Percentiles rank a stretch among this genome's conserved stretches.
phyloP scores from a whole-genome alignment of 2,329 filamentous ascomycete species.

The Phaeoacremonium minimum region DNA sequence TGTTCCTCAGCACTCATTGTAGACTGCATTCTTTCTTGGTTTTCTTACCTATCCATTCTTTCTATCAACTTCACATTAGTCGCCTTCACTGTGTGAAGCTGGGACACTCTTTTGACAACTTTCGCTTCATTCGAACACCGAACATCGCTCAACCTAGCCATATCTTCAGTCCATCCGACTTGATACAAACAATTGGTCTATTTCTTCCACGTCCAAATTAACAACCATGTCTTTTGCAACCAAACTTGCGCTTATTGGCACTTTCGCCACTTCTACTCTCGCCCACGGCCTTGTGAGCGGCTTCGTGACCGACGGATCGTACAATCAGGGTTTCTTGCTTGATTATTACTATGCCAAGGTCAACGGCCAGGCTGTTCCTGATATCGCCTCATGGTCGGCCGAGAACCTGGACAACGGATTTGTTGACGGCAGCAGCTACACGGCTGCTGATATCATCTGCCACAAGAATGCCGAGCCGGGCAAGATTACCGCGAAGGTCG shows the following conservation, averaged over 20 bases:
- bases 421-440: constrained; percentile 3
- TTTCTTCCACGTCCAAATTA: constrained; percentile 5
- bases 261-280: constrained; percentile 18
- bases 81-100: constrained; percentile 14
- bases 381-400: constrained; percentile 23
- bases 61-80: constrained; percentile 4
- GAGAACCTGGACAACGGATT: constrained; percentile 18
- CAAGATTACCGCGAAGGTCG: constrained; percentile 6
- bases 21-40: constrained; percentile 6
- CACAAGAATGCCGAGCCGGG: constrained; percentile 9
- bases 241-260: constrained; percentile 15
- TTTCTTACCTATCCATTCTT: constrained; percentile 5
- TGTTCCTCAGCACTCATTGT: constrained; percentile 5
- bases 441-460: constrained; percentile 7
- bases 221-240: constrained; percentile 13
- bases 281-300: constrained; percentile 42
- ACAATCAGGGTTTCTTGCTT: constrained; percentile 22
- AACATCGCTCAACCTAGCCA: too few relatives aligned
- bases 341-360: constrained; percentile 26
- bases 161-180: too few relatives aligned
- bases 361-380: constrained; percentile 17
- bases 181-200: too few relatives aligned
- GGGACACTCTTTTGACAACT: constrained; percentile 5
- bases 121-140: constrained; percentile 3
- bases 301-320: constrained; percentile 38